A percentile compares a stretch with the other conserved stretches of the same genome.
Conservation (phyloP, 306 rosid genomes). For the Datisca glomerata region DNA sequence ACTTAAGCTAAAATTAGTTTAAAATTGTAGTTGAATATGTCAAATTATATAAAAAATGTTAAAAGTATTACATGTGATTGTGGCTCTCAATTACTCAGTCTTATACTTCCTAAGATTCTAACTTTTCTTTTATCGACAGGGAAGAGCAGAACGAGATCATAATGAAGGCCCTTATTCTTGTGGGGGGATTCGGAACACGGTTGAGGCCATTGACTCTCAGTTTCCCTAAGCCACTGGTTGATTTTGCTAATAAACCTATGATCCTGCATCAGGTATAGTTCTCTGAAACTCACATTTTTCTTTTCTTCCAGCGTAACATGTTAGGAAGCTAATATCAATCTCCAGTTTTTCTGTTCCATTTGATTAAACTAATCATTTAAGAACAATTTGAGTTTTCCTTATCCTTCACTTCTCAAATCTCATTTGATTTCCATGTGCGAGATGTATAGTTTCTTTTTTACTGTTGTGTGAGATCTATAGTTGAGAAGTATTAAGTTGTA, state of each 20-base stretch:
- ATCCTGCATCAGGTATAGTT: constrained; percentile 90
- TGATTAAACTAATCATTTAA: too few species aligned
- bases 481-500: constrained; percentile 2
- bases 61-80: too few species aligned
- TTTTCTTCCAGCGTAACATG: neutral
- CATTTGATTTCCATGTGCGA: too few species aligned
- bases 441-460: too few species aligned
- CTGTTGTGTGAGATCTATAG: constrained; percentile 1
- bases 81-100: too few species aligned
- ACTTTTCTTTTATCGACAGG: too few species aligned
- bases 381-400: too few species aligned
- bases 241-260: constrained; percentile 98
- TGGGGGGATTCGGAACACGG: constrained; percentile 98
- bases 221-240: constrained; percentile 98
- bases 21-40: too few species aligned
- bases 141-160: too few species aligned
- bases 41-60: too few species aligned
- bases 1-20: too few species aligned
- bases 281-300: constrained; percentile 1
- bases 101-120: too few species aligned
- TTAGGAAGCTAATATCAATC: neutral
- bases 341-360: neutral
- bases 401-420: neutral
- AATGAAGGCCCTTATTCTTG: constrained; percentile 98
- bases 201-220: constrained; percentile 99